Evolutionary conservation across 352 stramenopile species (phyloP), one percentile per base, ranked within the genome.

Genomic region (Phytophthora megakarya): DNA sequence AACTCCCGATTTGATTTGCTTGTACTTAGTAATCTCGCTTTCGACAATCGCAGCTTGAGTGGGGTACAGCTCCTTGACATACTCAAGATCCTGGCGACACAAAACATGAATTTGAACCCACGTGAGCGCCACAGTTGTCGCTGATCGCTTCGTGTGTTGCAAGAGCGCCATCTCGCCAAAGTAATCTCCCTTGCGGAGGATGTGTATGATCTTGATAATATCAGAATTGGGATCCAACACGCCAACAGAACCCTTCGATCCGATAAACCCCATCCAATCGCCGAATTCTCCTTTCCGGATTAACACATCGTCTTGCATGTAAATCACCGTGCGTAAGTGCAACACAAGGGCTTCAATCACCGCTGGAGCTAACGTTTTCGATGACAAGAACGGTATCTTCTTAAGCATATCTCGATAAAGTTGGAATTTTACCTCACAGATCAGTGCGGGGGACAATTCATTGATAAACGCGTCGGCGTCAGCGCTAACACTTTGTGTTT

Each of bases 191-290:
- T 88, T 86, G 19, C 71, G 70, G 39, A 90, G 71, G 25, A 89
- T 87, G 22, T 76, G 72, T 9, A 90, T 81, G 37, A 92, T 84
- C 48, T 79, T 75, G 21, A 78, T 64, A 32, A 57, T 56, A 3
- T 72, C 43, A 3, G 78, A 76, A 15, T 71, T 79, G 15, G 82
- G 76, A 50, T 92, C 82, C 5, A 93, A 65, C 15, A 93, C 74
- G 19, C 81, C 81, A 0, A 92, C 81, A 4, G 73, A 76, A 1
- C 84, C 84, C 44, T 89, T 90, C 9, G 76, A 87, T 8, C 78
- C 80, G 60, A 91, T 93, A 58, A 93, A 91, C 25, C 84, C 84
- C 84, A 91, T 91, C 81, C 84, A 91, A 61, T 93, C 81, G 15
- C 84, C 80, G 15, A 80, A 80, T 47, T 92, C 81, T 3, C 82